These are phyloP conservation scores for Oleoguttula mirabilis DNA, from an alignment of 495 filamentous ascomycete genomes.

Conservation along the genomic window DNA sequence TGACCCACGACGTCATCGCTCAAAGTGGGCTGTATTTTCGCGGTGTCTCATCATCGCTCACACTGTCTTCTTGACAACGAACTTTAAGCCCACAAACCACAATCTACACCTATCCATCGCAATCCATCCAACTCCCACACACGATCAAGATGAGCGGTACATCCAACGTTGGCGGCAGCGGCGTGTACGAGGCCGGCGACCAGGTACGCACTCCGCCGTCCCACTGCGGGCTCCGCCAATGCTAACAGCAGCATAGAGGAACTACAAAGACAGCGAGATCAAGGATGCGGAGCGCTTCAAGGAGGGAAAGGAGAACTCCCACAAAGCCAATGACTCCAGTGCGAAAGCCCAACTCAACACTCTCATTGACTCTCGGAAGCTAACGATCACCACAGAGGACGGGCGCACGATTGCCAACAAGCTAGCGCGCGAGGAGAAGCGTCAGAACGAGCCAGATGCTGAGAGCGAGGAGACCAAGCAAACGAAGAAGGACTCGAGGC, in stretches of 20 bases:
- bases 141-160: slow-evolving; percentile 26
- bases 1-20: no score
- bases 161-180: slow-evolving; percentile 42
- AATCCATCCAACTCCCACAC: no score
- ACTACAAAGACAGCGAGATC: slow-evolving; percentile 44
- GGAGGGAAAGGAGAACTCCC: slow-evolving; percentile 54
- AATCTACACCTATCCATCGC: no score
- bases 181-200: slow-evolving; percentile 55
- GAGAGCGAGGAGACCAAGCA: slow-evolving; percentile 43
- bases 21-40: no score
- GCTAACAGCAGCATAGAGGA: no score
- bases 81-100: no score
- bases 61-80: no score
- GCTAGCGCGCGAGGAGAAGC: slow-evolving; percentile 49
- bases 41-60: no score
- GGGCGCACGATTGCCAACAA: slow-evolving; percentile 68
- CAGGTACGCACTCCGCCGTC: slow-evolving; percentile 26
- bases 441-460: slow-evolving; percentile 31
- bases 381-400: slow-evolving; percentile 46
- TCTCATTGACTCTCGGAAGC: not conserved
- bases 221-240: no score
- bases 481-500: slow-evolving; percentile 52
- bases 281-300: slow-evolving; percentile 43
- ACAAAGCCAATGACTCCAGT: slow-evolving; percentile 63
- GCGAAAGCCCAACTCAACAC: slow-evolving; percentile 15